A percentile compares a stretch with the other conserved stretches of the same genome.
phyloP scores from a whole-genome alignment of 108 stramenopile species.

The Conticribra weissflogii region DNA sequence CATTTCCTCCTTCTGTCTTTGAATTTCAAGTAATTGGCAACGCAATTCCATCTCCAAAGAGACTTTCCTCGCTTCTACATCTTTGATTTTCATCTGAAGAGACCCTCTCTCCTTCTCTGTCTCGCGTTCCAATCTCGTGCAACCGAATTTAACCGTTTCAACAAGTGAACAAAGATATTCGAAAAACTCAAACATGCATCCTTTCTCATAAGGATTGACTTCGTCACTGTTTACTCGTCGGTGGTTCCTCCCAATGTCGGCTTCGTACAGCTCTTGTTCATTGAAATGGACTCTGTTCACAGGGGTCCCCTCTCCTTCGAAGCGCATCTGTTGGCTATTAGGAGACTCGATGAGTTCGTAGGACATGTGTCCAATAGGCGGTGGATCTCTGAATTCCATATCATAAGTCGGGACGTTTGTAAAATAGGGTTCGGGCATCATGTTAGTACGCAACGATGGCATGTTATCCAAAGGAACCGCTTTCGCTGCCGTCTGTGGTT shows the following conservation, averaged over 20 bases:
- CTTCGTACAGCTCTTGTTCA: neutral
- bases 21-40: slow-evolving; percentile 8
- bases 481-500: neutral
- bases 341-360: neutral
- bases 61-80: neutral
- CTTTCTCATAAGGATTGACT: neutral
- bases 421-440: neutral
- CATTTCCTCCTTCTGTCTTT: neutral
- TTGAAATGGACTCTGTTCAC: neutral
- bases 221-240: neutral
- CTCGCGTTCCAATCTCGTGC: neutral
- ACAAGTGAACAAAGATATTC: neutral
- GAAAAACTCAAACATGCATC: neutral
- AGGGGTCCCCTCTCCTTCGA: neutral
- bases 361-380: neutral
- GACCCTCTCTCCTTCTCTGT: neutral
- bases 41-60: neutral
- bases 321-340: neutral
- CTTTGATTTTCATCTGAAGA: neutral
- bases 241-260: neutral
- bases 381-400: slow-evolving; percentile 1
- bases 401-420: neutral
- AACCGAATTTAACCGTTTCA: too few relatives aligned
- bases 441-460: neutral
- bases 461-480: neutral